Percentiles rank a stretch among this genome's conserved stretches.
Evolutionary conservation across 1,139 yeast genomes (phyloP).

Genomic region (Kodamaea derodonti): DNA sequence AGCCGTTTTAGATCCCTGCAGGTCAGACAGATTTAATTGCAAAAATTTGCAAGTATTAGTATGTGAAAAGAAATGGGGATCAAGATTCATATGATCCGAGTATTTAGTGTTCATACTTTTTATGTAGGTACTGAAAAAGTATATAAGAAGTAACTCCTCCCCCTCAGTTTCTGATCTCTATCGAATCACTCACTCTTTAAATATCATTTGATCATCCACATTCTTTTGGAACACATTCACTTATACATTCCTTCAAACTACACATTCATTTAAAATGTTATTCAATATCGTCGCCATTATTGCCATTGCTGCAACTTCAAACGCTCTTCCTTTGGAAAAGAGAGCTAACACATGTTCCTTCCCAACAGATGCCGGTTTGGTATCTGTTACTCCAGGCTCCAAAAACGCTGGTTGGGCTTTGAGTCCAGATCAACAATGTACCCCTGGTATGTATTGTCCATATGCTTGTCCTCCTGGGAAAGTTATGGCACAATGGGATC

Average conservation of each 20-base stretch:
- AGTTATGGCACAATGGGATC: constrained; percentile 77
- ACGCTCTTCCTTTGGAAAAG: constrained; percentile 27
- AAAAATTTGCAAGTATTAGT: too few relatives aligned
- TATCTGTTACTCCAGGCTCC: constrained; percentile 56
- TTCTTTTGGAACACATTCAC: neutral
- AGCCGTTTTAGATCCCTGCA: neutral
- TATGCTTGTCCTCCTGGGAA: constrained; percentile 87
- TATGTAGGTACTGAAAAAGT: neutral
- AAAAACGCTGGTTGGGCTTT: constrained; percentile 85
- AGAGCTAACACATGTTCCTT: constrained; percentile 54
- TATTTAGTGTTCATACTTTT: too few relatives aligned
- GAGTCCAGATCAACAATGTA: constrained; percentile 71
- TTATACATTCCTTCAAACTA: constrained; percentile 7
- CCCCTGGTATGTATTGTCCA: constrained; percentile 76
- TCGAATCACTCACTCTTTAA: neutral
- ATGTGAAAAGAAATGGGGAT: too few relatives aligned
- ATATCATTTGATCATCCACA: neutral
- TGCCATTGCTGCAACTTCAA: constrained; percentile 16
- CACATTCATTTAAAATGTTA: constrained; percentile 14
- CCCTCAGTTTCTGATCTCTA: neutral
- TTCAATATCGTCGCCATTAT: constrained; percentile 15
- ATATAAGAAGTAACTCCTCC: neutral
- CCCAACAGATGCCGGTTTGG: constrained; percentile 64
- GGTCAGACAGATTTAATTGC: too few relatives aligned
- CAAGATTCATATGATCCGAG: neutral